Evolutionary conservation across 805 yeast species (phyloP).

Genomic region (Kodamaea sagamina): DNA sequence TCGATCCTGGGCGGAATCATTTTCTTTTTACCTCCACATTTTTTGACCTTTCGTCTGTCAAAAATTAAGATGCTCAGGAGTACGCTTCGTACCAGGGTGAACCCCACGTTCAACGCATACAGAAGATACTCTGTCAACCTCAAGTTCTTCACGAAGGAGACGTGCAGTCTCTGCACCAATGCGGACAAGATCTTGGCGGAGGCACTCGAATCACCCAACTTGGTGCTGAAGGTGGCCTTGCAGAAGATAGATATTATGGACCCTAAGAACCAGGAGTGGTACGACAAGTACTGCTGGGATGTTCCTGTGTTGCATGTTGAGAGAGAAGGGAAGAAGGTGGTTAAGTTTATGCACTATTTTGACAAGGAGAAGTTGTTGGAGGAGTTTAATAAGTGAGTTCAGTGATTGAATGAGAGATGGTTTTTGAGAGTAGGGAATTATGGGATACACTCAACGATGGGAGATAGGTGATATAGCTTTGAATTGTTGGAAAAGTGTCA

Average conservation of each 20-base stretch:
- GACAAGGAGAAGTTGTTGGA: constrained; percentile 54
- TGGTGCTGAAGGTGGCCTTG: constrained; percentile 1
- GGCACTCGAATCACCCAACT: constrained; percentile 33
- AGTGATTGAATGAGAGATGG: too few species aligned
- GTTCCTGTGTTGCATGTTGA: constrained; percentile 77
- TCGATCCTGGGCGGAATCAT: constrained; percentile 99
- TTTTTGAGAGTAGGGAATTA: too few species aligned
- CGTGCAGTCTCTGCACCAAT: constrained; percentile 68
- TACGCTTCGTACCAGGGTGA: too few species aligned
- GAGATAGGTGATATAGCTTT: too few species aligned
- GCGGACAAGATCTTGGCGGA: constrained; percentile 55
- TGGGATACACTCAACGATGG: too few species aligned
- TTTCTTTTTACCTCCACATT: constrained; percentile 8
- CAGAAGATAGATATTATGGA: constrained; percentile 55
- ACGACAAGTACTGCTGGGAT: constrained; percentile 73
- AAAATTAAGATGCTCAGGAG: too few species aligned
- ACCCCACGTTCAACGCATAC: not conserved
- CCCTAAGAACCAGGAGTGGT: constrained; percentile 62
- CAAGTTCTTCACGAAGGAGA: constrained; percentile 67
- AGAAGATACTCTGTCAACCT: constrained; percentile 25
- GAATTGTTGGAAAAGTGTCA: too few species aligned
- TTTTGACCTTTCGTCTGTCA: too few species aligned
- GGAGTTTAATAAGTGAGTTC: constrained; percentile 50
- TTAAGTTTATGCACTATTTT: constrained; percentile 69
- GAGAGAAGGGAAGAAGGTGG: constrained; percentile 45